phyloP scores from a whole-genome alignment of 1,284 basidiomycete species.

The Phellopilus nigrolimitatus region DNA sequence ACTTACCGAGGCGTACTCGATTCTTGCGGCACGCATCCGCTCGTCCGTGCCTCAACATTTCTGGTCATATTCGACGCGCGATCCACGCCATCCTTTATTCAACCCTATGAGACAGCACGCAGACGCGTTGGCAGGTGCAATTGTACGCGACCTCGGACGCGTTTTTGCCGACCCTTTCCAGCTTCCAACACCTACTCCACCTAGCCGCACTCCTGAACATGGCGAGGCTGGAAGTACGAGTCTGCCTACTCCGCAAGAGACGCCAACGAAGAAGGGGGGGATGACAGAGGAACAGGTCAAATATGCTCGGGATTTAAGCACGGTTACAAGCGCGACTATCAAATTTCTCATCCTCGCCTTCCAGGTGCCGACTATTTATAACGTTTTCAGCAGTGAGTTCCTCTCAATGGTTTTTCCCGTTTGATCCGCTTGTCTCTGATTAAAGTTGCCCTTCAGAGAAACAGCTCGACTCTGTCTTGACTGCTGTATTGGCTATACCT shows the following conservation, averaged over 20 bases:
- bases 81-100: slow-evolving; percentile 65
- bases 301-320: slow-evolving; percentile 69
- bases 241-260: slow-evolving; percentile 44
- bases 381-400: slow-evolving; percentile 56
- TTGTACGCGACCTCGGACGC: slow-evolving; percentile 59
- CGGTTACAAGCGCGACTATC: slow-evolving; percentile 61
- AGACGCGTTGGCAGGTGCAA: slow-evolving; percentile 43
- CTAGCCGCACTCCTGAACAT: slow-evolving; percentile 5
- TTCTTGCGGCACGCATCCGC: slow-evolving; percentile 60
- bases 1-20: slow-evolving; percentile 66
- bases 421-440: slow-evolving; percentile 35
- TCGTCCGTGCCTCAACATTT: slow-evolving; percentile 37
- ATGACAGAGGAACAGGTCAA: slow-evolving; percentile 73
- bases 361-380: slow-evolving; percentile 50
- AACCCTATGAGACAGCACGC: slow-evolving; percentile 55
- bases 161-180: slow-evolving; percentile 54
- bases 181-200: slow-evolving; percentile 32
- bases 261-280: slow-evolving; percentile 52
- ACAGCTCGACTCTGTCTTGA: slow-evolving; percentile 55
- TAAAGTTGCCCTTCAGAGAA: slow-evolving; percentile 37
- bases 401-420: slow-evolving; percentile 43
- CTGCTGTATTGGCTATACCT: slow-evolving; percentile 62
- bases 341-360: slow-evolving; percentile 57
- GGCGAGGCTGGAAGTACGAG: slow-evolving; percentile 19
- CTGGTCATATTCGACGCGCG: slow-evolving; percentile 40